Evolutionary conservation across 2,329 filamentous ascomycete species (phyloP), one percentile per base, ranked within the genome.

Genomic region (Aphanoascus verrucosus): DNA sequence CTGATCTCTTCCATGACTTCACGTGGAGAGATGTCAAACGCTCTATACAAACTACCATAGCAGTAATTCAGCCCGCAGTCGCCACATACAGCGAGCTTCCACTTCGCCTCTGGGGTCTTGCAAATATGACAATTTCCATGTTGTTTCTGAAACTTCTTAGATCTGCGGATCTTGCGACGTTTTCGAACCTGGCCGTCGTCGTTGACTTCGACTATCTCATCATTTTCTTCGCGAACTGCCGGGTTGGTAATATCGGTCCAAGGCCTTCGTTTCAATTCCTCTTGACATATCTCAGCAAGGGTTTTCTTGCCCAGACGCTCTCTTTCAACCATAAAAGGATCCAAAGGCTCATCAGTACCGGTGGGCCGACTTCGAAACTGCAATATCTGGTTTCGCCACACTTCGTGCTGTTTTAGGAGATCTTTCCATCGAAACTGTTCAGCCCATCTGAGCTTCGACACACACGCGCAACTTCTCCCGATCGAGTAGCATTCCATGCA

Each of bases 401-500:
- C 72, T 58, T 95, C 90, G 65, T 97, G 89, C 55, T 86, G 85
- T 49, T 82, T 75, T 0, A 82, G 75, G 9, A 98, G 74, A 12
- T 89, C 82, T 41, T 81, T 77, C 90, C 90, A 97, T 11, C 80
- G 74, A 78, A 90, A 96, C 65, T 97, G 93, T 65, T 98, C 90
- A 49, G 88, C 88, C 90, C 91, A 98, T 56, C 80, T 82, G 9
- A 95, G 78, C 9, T 82, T 83, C 2, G 90, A 94, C 49, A 94
- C 79, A 64, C 93, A 98, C 2, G 80, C 81, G 65, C 93, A 98
- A 44, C 90, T 95, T 49, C 93, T 82, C 19, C 93, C 93, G 86
- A 97, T 94, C n/a, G 83, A 86, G 64, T 94, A 98, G 65, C 93
- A 98, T 61, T 98, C 93, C 86, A 98, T 90, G 64, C 93, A 98